Evolutionary conservation across 2,329 filamentous ascomycete species (phyloP).

Genomic region (Aspergillus udagawae): DNA sequence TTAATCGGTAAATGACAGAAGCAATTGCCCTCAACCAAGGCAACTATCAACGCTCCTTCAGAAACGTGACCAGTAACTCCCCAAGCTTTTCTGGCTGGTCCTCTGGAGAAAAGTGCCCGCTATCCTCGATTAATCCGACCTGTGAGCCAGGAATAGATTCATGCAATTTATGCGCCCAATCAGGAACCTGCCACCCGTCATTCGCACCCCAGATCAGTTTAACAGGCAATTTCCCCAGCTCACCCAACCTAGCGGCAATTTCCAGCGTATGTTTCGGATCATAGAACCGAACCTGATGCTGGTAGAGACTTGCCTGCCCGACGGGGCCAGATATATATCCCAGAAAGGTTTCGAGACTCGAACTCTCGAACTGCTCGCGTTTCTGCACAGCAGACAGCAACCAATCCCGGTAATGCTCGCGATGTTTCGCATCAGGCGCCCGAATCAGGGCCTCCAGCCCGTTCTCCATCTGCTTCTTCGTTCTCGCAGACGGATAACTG

Average conservation of each 20-base stretch:
- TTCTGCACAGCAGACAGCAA: conserved; percentile 10
- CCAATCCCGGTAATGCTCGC: conserved; percentile 21
- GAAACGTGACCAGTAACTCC: neutral
- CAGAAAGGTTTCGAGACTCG: conserved; percentile 23
- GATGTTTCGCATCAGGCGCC: conserved; percentile 14
- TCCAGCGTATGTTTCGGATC: conserved; percentile 34
- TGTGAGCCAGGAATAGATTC: conserved; percentile 26
- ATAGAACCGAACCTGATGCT: conserved; percentile 33
- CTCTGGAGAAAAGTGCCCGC: conserved; percentile 29
- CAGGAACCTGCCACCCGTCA: conserved; percentile 29
- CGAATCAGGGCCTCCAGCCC: conserved; percentile 27
- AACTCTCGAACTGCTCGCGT: conserved; percentile 9
- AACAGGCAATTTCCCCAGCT: conserved; percentile 23
- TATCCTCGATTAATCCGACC: conserved; percentile 23
- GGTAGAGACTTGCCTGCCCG: conserved; percentile 30
- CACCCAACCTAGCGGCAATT: conserved; percentile 17
- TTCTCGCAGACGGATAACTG: conserved; percentile 32
- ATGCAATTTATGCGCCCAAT: conserved; percentile 30
- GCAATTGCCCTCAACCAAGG: too few species aligned
- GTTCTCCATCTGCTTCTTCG: conserved; percentile 27
- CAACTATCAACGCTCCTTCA: neutral
- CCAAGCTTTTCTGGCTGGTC: conserved; percentile 23
- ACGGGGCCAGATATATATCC: conserved; percentile 31
- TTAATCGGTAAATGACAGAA: too few species aligned
- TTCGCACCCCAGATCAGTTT: conserved; percentile 29